These are phyloP conservation scores for Arabidopsis hybrid DNA, from an alignment of 441 rosid species.

Conservation along the genomic window DNA sequence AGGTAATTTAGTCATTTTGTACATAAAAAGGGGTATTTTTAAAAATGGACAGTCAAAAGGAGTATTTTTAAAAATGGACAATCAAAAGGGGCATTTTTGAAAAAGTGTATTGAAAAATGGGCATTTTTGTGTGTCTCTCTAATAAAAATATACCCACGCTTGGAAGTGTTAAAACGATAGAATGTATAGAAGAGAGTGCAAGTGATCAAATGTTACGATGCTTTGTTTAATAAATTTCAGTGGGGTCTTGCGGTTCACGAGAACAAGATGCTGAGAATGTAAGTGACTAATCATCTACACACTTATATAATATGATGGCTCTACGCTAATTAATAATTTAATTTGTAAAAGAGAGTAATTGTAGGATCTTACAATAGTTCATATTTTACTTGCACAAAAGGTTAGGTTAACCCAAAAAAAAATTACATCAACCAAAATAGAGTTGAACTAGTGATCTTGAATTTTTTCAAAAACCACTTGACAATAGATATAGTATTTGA, in stretches of 20 bases:
- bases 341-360: background rate
- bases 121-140: no score
- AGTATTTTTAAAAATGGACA: no score
- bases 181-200: slow-evolving; percentile 27
- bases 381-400: background rate
- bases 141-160: slow-evolving; percentile 28
- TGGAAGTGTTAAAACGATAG: slow-evolving; percentile 35
- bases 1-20: no score
- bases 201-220: slow-evolving; percentile 33
- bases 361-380: background rate
- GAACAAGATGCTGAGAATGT: slow-evolving; percentile 35
- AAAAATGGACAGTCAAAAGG: no score
- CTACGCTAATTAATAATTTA: slow-evolving; percentile 4
- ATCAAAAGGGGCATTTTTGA: no score
- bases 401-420: background rate
- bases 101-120: no score
- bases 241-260: slow-evolving; percentile 35
- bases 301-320: slow-evolving; percentile 17
- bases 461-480: background rate
- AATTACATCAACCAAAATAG: background rate
- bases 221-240: slow-evolving; percentile 18
- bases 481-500: no score
- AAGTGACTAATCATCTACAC: slow-evolving; percentile 25
- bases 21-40: no score
- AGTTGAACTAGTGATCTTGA: background rate